phyloP scores from a whole-genome alignment of 169 alveolate genomes.

The Hammondia hammondi region DNA sequence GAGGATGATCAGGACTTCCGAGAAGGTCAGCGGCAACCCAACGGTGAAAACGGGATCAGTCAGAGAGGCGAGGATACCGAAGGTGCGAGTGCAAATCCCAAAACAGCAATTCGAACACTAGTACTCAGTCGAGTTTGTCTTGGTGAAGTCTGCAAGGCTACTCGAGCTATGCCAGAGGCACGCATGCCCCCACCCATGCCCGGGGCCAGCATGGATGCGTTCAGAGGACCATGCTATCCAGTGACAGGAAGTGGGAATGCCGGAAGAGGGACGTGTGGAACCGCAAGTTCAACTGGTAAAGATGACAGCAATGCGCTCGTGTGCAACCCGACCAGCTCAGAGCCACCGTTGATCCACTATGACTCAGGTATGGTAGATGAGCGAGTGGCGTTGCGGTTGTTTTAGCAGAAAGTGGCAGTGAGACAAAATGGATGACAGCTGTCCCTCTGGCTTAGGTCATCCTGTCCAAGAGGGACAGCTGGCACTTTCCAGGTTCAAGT shows the following conservation, averaged over 20 bases:
- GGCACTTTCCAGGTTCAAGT: no score
- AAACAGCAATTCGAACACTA: slow-evolving; percentile 44
- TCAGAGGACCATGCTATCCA: not conserved
- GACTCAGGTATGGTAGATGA: not conserved
- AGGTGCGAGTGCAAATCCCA: not conserved
- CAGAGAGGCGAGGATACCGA: not conserved
- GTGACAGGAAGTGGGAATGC: not conserved
- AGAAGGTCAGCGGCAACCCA: no score
- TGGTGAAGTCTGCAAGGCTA: slow-evolving; percentile 61
- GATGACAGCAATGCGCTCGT: no score
- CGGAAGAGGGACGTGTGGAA: not conserved
- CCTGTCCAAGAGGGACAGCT: no score
- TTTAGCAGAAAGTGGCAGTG: no score
- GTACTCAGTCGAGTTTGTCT: slow-evolving; percentile 66
- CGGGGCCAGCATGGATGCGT: not conserved
- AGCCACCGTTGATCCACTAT: not conserved
- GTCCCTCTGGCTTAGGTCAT: no score
- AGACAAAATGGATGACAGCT: no score
- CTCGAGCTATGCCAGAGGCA: slow-evolving; percentile 66
- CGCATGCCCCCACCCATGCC: slow-evolving; percentile 66
- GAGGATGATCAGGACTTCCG: no score
- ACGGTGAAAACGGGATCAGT: not conserved
- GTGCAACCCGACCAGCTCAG: not conserved
- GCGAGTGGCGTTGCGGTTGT: no score
- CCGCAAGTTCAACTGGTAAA: not conserved